phyloP scores from a whole-genome alignment of 2,329 filamentous ascomycete species.

The Aureobasidium sp. region DNA sequence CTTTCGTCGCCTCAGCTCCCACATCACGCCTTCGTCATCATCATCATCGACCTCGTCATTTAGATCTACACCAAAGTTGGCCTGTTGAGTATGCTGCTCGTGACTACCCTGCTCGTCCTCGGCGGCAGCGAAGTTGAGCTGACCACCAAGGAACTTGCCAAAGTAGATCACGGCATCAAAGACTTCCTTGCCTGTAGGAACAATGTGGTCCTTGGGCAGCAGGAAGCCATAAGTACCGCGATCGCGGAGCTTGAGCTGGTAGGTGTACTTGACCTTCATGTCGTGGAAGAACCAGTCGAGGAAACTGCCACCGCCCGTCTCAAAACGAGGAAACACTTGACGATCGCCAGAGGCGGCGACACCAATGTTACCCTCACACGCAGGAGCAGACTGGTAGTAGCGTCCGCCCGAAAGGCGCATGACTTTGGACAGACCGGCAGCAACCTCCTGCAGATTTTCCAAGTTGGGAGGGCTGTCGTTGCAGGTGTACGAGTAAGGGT shows the following conservation, averaged over 20 bases:
- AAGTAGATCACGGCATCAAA: slow-evolving; percentile 78
- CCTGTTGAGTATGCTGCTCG: neutral
- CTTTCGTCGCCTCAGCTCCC: slow-evolving; percentile 4
- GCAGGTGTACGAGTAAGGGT: slow-evolving; percentile 87
- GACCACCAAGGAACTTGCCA: slow-evolving; percentile 64
- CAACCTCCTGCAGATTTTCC: slow-evolving; percentile 88
- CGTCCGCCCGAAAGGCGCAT: slow-evolving; percentile 64
- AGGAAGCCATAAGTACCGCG: slow-evolving; percentile 92
- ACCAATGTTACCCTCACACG: slow-evolving; percentile 71
- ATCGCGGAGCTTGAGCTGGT: slow-evolving; percentile 90
- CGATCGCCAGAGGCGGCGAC: slow-evolving; percentile 29
- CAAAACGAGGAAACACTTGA: slow-evolving; percentile 49
- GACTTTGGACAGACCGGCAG: slow-evolving; percentile 77
- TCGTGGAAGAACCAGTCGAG: slow-evolving; percentile 96
- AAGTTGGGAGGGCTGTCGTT: slow-evolving; percentile 68
- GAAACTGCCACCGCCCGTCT: slow-evolving; percentile 73
- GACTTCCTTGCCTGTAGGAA: slow-evolving; percentile 83
- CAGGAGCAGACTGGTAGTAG: slow-evolving; percentile 59
- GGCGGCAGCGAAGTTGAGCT: slow-evolving; percentile 26
- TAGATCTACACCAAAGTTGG: neutral
- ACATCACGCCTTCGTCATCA: neutral
- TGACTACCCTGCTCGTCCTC: slow-evolving; percentile 2
- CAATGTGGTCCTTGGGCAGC: slow-evolving; percentile 75
- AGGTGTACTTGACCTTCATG: slow-evolving; percentile 72
- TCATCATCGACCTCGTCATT: neutral